A percentile compares a stretch with the other conserved stretches of the same genome.
Evolutionary conservation across 805 yeast species (phyloP).

Genomic region (Yarrowia bubula): DNA sequence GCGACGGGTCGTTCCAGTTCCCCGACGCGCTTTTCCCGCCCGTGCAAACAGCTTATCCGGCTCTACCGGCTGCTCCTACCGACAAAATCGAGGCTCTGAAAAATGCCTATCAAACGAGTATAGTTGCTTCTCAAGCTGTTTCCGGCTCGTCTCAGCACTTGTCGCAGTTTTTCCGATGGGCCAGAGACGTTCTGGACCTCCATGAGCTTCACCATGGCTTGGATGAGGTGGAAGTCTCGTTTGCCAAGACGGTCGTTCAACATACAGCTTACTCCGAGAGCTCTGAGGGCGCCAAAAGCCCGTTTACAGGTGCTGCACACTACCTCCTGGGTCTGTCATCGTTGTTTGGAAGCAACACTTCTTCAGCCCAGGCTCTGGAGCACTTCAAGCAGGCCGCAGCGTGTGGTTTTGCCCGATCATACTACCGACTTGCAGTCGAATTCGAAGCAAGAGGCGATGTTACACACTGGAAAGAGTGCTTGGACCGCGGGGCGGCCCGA

Average conservation of each 20-base stretch:
- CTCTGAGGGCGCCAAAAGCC: not conserved
- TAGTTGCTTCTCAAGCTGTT: constrained; percentile 16
- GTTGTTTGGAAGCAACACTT: constrained; percentile 36
- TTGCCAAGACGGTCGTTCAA: constrained; percentile 34
- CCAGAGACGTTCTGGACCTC: constrained; percentile 36
- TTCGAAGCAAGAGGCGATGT: constrained; percentile 39
- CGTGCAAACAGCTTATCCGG: constrained; percentile 33
- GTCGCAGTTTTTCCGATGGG: constrained; percentile 36
- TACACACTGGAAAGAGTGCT: constrained; percentile 38
- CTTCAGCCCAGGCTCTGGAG: constrained; percentile 33
- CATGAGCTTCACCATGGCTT: constrained; percentile 37
- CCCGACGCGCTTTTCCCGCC: constrained; percentile 40
- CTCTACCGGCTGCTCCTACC: constrained; percentile 32
- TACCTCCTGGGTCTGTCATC: constrained; percentile 38
- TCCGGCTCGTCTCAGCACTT: constrained; percentile 1
- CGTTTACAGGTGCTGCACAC: constrained; percentile 35
- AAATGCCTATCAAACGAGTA: constrained; percentile 27
- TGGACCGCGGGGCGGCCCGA: constrained; percentile 39
- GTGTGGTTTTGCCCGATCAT: constrained; percentile 39
- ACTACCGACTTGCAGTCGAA: constrained; percentile 40
- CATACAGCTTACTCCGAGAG: constrained; percentile 30
- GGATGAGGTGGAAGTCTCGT: constrained; percentile 30
- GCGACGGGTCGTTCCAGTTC: constrained; percentile 33
- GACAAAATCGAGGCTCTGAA: constrained; percentile 30
- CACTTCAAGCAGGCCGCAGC: constrained; percentile 38